Base-by-base conservation (phyloP, 2,329 filamentous ascomycete species). In the Sordariomycetes sp. region DNA sequence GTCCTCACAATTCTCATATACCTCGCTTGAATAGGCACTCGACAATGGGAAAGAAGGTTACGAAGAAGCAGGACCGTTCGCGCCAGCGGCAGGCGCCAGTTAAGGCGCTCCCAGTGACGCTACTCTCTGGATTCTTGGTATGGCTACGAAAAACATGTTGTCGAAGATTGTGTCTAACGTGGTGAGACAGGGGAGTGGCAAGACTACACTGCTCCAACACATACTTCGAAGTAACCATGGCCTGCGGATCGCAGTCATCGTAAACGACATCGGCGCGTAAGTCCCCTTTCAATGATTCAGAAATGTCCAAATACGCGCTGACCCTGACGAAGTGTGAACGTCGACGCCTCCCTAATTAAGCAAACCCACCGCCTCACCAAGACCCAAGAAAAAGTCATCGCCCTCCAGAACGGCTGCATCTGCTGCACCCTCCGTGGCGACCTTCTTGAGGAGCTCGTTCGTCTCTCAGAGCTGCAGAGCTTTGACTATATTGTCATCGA, bases 371-470 rank as follows among this genome's bases (percentile, higher is more conserved):
- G 75, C 25, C 68, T 85, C 39, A 79, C 77, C 2, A 76, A 79
- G 61, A 80, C 79, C 0, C 71, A 84, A 45, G 82, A 86, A 61
- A 84, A 86, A 61, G 74, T 87, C 35, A 80, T 87, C 17, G 79
- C 83, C 10, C 75, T 88, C 57, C 83, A 87, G 63, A 88, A 87
- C 60, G 84, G 86, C 10, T 89, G 86, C 62, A 90, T 90, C 63
- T 90, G 86, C 72, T 90, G 86, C 63, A 89, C 85, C 0, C 73
- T 89, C 0, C 81, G 86, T 3, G 85, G 85, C 1, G 86, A 89
- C 58, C 69, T 89, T 1, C 75, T 90, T 0, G 80, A 86, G 59
- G 86, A 89, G 65, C 76, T 89, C 0, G 84, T 85, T 0, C 76
- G 76, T 1, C 72, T 89, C 1, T 77, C 81, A 0, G 76, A 79